Conservation (phyloP, 768 basidiomycete genomes). For the Phallus indusiatus region DNA sequence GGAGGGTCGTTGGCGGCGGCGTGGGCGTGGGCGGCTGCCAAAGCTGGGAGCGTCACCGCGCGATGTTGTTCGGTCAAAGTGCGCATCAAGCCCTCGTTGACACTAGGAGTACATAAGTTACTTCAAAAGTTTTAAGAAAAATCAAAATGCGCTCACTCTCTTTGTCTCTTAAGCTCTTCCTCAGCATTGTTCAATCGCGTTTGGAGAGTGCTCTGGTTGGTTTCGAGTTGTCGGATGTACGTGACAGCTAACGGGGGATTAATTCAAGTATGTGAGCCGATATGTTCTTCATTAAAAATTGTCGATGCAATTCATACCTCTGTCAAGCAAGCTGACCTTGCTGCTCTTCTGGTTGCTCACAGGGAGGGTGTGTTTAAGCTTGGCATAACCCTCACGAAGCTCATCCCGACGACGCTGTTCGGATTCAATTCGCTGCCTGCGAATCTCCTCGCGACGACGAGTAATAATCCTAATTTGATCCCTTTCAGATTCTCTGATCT, state of each 20-base stretch:
- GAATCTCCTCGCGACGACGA: slow-evolving; percentile 80
- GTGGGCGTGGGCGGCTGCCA: slow-evolving; percentile 34
- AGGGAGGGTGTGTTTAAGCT: slow-evolving; percentile 85
- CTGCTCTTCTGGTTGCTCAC: slow-evolving; percentile 87
- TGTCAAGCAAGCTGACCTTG: slow-evolving; percentile 85
- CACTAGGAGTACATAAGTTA: slow-evolving; percentile 25
- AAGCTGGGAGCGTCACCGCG: slow-evolving; percentile 47
- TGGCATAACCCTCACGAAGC: slow-evolving; percentile 84
- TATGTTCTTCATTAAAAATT: slow-evolving; percentile 5
- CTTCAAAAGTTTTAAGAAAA: neutral
- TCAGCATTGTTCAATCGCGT: slow-evolving; percentile 69
- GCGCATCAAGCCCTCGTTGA: slow-evolving; percentile 87
- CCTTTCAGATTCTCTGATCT: neutral
- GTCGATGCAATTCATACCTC: slow-evolving; percentile 38
- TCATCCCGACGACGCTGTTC: slow-evolving; percentile 89
- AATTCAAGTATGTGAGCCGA: slow-evolving; percentile 11
- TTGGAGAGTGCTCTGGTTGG: slow-evolving; percentile 66
- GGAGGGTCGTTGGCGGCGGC: neutral
- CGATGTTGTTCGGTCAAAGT: slow-evolving; percentile 68
- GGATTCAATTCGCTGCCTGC: slow-evolving; percentile 87
- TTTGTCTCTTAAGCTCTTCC: slow-evolving; percentile 70
- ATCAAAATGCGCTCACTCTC: slow-evolving; percentile 31
- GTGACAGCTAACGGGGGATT: slow-evolving; percentile 46
- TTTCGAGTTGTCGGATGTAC: slow-evolving; percentile 82
- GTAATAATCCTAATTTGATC: slow-evolving; percentile 1